These are phyloP conservation scores for Ophiobolus disseminans DNA, from an alignment of 2,329 filamentous ascomycete species.

Conservation along the genomic window DNA sequence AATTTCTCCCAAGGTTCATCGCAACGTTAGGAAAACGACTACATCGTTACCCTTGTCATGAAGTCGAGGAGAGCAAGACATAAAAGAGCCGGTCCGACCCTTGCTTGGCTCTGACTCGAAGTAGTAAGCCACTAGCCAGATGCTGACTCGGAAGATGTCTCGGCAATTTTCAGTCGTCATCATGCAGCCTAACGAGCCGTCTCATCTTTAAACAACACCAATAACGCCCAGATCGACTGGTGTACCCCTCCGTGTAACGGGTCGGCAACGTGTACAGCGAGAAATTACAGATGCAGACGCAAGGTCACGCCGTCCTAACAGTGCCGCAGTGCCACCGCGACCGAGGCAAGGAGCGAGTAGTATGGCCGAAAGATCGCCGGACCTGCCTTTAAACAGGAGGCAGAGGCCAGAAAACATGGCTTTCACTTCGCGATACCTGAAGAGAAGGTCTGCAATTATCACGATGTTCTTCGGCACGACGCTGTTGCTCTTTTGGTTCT, in stretches of 20 bases:
- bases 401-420: slow-evolving; percentile 5
- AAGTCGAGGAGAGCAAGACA: too few species aligned
- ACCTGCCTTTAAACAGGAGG: slow-evolving; percentile 1
- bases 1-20: too few species aligned
- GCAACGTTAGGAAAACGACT: too few species aligned
- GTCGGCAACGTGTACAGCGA: neutral
- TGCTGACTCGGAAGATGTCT: slow-evolving; percentile 2
- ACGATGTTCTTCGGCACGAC: slow-evolving; percentile 29
- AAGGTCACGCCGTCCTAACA: neutral
- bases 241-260: neutral
- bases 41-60: too few species aligned
- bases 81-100: too few species aligned
- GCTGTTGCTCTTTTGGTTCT: slow-evolving; percentile 31
- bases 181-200: neutral
- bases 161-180: neutral
- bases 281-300: neutral
- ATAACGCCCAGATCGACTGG: neutral
- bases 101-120: too few species aligned
- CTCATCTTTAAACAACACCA: neutral
- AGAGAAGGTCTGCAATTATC: slow-evolving; percentile 20
- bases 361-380: slow-evolving; percentile 18
- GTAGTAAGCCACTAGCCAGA: too few species aligned
- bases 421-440: slow-evolving; percentile 24
- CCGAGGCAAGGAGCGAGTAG: neutral
- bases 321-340: slow-evolving; percentile 1